Evolutionary conservation across 495 filamentous ascomycete species (phyloP), one percentile per base, ranked within the genome.

Genomic region (Neurospora tetrasperma): DNA sequence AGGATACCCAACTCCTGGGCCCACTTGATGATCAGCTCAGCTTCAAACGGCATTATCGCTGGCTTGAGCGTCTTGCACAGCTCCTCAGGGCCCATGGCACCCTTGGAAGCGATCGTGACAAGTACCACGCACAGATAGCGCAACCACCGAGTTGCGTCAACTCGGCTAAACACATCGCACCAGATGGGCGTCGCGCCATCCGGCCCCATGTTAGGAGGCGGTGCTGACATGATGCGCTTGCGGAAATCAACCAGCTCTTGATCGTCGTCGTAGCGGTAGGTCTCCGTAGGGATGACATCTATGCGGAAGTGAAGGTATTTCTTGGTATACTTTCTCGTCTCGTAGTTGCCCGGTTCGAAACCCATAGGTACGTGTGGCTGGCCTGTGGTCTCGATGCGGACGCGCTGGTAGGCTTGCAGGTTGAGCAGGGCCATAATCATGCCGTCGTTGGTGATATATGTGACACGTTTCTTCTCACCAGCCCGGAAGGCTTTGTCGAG

Each of bases 281-380:
- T 78, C 2, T 81, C 78, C 3, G 87, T 88, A 0, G 91, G 90
- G 7, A 78, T 75, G 27, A 93, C 76, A 10, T 89, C 86, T 35
- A 94, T 79, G 4, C 86, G 78, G 79, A 94, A 96, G 74, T 86
- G 83, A 14, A 86, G 85, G 46, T 84, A 85, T 44, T 78, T 80
- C 73, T 90, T 93, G 69, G 93, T 89, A 78, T 94, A 92, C 70
- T 88, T 85, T 23, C 89, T 82, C 1, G 90, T 91, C 71, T 90
- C 85, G 78, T 97, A 96, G 71, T 82, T 85, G 43, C 89, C 86
- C 4, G 89, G 89, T 68, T 92, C 89, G 40, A 94, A 87, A 38
- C 94, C 94, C 80, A 90, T 93, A 72, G 89, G 89, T 72, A 92
- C 88, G 69, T 87, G 82, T 0, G 90, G 91, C 4, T 89, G 84